Conservation (phyloP, 2,329 filamentous ascomycete species). For the Monosporascus sp. region DNA sequence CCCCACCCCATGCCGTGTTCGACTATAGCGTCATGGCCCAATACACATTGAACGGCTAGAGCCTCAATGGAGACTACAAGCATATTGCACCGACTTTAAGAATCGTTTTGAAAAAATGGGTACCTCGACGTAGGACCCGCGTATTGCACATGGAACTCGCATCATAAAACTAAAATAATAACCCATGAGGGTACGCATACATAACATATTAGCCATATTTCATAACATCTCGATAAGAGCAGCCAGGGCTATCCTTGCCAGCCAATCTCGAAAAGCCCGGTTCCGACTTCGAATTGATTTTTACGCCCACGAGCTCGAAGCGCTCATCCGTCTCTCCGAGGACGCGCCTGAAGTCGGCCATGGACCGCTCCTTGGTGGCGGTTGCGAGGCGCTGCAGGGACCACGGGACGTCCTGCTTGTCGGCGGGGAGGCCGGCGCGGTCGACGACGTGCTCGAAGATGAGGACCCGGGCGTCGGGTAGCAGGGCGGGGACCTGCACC, state of each 20-base stretch:
- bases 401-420: neutral
- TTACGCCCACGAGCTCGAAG: neutral
- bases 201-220: too few relatives aligned
- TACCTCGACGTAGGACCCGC: too few relatives aligned
- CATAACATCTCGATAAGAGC: too few relatives aligned
- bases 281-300: neutral
- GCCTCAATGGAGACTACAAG: too few relatives aligned
- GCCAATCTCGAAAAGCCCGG: neutral
- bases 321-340: neutral
- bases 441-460: neutral
- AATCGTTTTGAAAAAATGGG: too few relatives aligned
- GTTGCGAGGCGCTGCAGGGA: neutral
- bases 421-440: neutral
- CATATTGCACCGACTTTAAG: too few relatives aligned
- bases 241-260: neutral
- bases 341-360: neutral
- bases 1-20: too few relatives aligned
- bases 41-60: too few relatives aligned
- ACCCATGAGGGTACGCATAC: too few relatives aligned
- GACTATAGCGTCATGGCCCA: too few relatives aligned
- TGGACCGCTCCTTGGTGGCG: neutral
- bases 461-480: neutral
- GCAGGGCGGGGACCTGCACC: neutral
- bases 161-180: too few relatives aligned
- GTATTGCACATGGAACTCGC: too few relatives aligned